Base-by-base conservation (phyloP, 2,329 filamentous ascomycete species). In the Arthrobotrys pseudoclavata region DNA sequence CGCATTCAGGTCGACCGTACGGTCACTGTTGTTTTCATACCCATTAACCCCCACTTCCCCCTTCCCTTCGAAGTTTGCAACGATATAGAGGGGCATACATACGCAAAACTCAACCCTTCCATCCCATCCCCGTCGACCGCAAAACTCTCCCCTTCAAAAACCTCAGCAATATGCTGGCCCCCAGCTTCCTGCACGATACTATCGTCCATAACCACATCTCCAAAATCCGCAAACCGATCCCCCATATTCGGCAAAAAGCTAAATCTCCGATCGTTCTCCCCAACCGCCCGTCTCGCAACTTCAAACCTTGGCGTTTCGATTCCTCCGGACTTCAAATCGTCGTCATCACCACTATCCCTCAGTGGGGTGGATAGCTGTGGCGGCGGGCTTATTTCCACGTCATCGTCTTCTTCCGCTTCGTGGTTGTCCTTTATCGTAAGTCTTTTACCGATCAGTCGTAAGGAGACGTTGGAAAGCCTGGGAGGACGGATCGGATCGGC, bases 81-180 rank as follows among this genome's bases (percentile, higher is more conserved):
- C 42, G 7, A 40, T 10, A 22, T 34, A 26, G 24, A 47, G 1
- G n/a, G 26, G 18, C 31, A 13, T 13, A 45, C 63, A 37, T 70
- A 69, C 72, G 72, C 72, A 76, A 76, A 76, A 47, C 72, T 76
- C 50, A 76, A 53, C 12, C 69, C 69, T 12, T 74, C 60, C 69
- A 72, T 72, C 13, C 34, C 68, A 48, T 62, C 69, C n/a, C 50
- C 60, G 4, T 45, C 62, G 20, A 47, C 55, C 18, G 20, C 50
- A 48, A 78, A 72, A 69, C 52, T 74, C 47, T 26, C 20, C 34
- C 55, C 50, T 22, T 79, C 69, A 22, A 63, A 68, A 15, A 62
- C 55, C 34, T 60, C 47, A n/a, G 31, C 31, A 1, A 24, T 22
- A 42, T 61, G 22, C 22, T 55, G 37, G 15, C 34, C 66, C 13